Base-by-base conservation (phyloP, 2,329 filamentous ascomycete species). In the Sphaerulina populicola region DNA sequence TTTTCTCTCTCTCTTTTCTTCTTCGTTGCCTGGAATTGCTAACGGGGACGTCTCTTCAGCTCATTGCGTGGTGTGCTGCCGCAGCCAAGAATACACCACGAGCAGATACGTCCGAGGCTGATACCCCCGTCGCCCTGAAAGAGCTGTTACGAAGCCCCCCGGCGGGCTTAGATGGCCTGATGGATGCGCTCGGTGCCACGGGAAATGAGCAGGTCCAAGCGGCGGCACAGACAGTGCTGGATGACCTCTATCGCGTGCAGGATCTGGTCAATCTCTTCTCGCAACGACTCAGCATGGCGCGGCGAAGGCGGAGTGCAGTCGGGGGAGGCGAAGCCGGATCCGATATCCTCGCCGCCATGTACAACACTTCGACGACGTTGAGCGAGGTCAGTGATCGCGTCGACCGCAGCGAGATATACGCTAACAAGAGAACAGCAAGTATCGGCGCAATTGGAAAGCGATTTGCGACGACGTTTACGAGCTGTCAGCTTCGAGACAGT, bases 11-110 rank as follows among this genome's bases (percentile, higher is more conserved):
- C 18, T 18, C 18, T 18, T 18, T 18, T 18, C 18, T 18, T 18
- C 18, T 18, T 18, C 4, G 37, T 37, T 15, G 37, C 11, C 14
- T 18, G 23, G 23, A 6, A 27, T 37, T 15, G 6, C 44, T 36
- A n/a, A 37, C 44, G 6, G 31, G 12, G 4, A 35, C 4, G 6
- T 4, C 4, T 11, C 31, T 35, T 10, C 21, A 46, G 44, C 45
- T 47, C n/a, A 41, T 47, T 47, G 45, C 45, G 11, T 47, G 45
- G 36, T 47, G 37, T 30, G 45, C 45, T 27, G 27, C 45, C n/a
- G 45, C 37, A 21, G 45, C 37, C 21, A 39, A 47, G 27, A 39
- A 47, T n/a, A 41, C 45, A 11, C 45, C 45, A n/a, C 45, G 45
- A 23, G 45, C 45, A 40, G 36, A 47, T 15, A 39, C 45, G 8